Base-by-base conservation (phyloP, 2,329 filamentous ascomycete species). In the Madurella mycetomatis region DNA sequence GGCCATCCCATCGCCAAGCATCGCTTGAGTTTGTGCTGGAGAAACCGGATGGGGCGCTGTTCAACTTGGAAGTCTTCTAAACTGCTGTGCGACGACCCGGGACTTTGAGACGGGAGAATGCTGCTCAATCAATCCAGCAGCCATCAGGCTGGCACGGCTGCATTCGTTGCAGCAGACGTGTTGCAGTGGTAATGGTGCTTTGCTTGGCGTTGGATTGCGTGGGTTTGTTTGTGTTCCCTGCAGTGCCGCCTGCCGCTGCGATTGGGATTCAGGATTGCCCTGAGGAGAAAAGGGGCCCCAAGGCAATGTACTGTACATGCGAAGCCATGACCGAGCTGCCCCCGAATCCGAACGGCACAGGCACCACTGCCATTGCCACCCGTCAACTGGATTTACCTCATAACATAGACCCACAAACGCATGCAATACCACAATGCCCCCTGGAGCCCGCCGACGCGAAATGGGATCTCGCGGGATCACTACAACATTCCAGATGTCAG, bases 121-220 rank as follows among this genome's bases (percentile, higher is more conserved):
- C 16, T 51, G 42, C 34, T 19, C 41, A 41, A 17, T 32, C 17
- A 41, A 49, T 39, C 46, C 41, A 53, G 18, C 31, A 19, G 11
- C 15, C 15, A 15, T 46, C 53, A 47, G 52, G 37, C 37, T 42
- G 42, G 41, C 37, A 41, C 53, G 16, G 49, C 44, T 55, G 53
- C 39, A 30, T 25, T 25, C 18, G 41, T 13, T 44, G 48, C 45
- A 51, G 53, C 37, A 47, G 42, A 32, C 53, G 41, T 44, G 43
- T 43, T n/a, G 25, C 34, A 37, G 9, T 11, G 34, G 34, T 37
- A 4, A 25, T 25, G 25, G 25, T 25, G 25, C 25, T 25, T 37
- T 11, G 34, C 9, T 15, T 37, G 11, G 34, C 34, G 13, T 37
- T 37, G 11, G 34, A 37, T 11, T 37, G 9, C 13, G 34, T 19